These are phyloP conservation scores for Ganoderma boninense DNA, from an alignment of 1,284 basidiomycete genomes.

Conservation along the genomic window DNA sequence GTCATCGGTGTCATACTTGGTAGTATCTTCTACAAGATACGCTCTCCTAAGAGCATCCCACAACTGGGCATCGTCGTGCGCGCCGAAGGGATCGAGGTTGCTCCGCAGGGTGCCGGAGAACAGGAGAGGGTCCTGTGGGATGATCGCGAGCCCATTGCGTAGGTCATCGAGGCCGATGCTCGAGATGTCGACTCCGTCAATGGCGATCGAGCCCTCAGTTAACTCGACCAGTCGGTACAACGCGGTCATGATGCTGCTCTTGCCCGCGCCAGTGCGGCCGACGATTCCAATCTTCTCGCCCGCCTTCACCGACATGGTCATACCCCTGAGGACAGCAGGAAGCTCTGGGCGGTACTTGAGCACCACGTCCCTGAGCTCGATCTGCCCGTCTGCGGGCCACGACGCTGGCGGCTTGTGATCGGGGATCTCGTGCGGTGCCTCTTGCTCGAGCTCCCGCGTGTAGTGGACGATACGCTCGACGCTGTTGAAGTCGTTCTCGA, in stretches of 20 bases:
- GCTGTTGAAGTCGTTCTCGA: constrained; percentile 93
- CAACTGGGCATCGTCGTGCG: constrained; percentile 78
- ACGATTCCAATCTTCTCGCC: constrained; percentile 94
- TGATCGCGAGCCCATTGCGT: constrained; percentile 76
- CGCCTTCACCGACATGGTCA: constrained; percentile 69
- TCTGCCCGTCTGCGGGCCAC: constrained; percentile 75
- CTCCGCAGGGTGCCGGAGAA: constrained; percentile 80
- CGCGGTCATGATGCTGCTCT: constrained; percentile 70
- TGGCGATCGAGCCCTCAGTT: constrained; percentile 67
- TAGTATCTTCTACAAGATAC: constrained; percentile 67
- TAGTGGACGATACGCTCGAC: constrained; percentile 89
- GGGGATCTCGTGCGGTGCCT: constrained; percentile 74
- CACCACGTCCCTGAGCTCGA: constrained; percentile 70
- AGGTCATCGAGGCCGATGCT: constrained; percentile 72
- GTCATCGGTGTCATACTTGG: constrained; percentile 20
- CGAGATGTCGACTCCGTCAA: constrained; percentile 76
- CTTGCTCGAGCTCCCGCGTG: constrained; percentile 78
- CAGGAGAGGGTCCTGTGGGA: constrained; percentile 80
- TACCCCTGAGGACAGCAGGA: constrained; percentile 71
- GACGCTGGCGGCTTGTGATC: constrained; percentile 62
- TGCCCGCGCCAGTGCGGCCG: constrained; percentile 80
- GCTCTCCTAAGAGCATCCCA: constrained; percentile 87
- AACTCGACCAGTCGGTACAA: constrained; percentile 61
- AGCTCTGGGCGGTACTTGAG: constrained; percentile 79
- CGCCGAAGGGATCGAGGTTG: constrained; percentile 85